Evolutionary conservation across 768 basidiomycete species (phyloP), one percentile per base, ranked within the genome.

Genomic region (Leccinum aurantiacum): DNA sequence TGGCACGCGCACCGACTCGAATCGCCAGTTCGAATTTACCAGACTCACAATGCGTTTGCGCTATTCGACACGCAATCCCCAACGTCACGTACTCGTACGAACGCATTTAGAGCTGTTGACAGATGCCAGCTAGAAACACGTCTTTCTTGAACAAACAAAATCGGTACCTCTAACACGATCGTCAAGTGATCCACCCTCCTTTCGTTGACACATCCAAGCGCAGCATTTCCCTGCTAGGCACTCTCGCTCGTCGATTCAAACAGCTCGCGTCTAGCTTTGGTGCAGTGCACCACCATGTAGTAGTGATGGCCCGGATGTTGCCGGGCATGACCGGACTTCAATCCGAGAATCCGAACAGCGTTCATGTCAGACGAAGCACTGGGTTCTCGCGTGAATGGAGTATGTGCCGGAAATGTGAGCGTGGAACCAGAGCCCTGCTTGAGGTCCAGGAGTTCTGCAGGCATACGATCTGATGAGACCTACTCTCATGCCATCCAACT

Each of bases 401-500:
- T 25, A 25, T 25, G 24, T 25, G 24, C 9, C 29, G 91, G 89
- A 44, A 92, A 82, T 11, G 75, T 75, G 13, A 93, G 77, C 1
- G 83, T 84, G 2, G 85, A 81, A 25, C 80, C 80, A 2, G 83
- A 81, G 2, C 91, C 65, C 69, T 92, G 84, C 62, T 97, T 94
- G 1, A 97, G 80, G n/a, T n/a, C n/a, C n/a, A n/a, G n/a, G 4
- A 99, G 79, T 74, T 99, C 96, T 14, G 90, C 94, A 33, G 98
- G 84, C 19, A 94, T 81, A 7, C 95, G 90, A 68, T 22, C 11
- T 17, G n/a, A 37, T 3, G 38, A 10, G 17, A 80, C 89, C 58
- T 67, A 94, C 92, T 97, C 95, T 69, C 94, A 79, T 7, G 93
- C 90, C 57, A 95, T 80, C 96, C 95, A 99, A 64, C 90, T 91